phyloP scores from a whole-genome alignment of 140 eudicot genomes.

The Stevia rebaudiana region DNA sequence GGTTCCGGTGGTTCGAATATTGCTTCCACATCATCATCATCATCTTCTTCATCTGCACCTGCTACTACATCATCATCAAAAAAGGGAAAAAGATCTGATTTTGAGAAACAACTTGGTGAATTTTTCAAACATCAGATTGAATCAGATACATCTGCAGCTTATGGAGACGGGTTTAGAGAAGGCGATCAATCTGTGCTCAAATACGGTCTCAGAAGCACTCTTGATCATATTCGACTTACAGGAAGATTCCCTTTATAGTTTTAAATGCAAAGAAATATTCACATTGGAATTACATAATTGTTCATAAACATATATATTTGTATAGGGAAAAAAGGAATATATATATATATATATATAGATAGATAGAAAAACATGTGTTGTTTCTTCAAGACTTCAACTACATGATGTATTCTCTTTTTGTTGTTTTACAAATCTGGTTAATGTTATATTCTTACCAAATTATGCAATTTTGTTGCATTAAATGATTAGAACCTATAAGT shows the following conservation, averaged over 20 bases:
- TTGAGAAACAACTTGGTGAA: slow-evolving; percentile 44
- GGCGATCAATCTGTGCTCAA: slow-evolving; percentile 33
- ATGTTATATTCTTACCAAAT: background rate
- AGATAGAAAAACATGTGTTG: slow-evolving; percentile 15
- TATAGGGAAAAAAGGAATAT: slow-evolving; percentile 21
- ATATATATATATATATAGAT: too few relatives aligned
- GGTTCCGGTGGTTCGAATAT: slow-evolving; percentile 25
- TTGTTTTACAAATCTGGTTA: slow-evolving; percentile 3
- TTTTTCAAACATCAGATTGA: slow-evolving; percentile 43
- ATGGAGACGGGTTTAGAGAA: slow-evolving; percentile 40
- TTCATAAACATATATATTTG: slow-evolving; percentile 13
- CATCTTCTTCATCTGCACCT: slow-evolving; percentile 27
- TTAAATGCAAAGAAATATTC: slow-evolving; percentile 10
- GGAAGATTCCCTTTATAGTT: slow-evolving; percentile 32
- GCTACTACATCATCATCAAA: slow-evolving; percentile 36
- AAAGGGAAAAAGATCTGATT: slow-evolving; percentile 36
- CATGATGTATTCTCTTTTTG: slow-evolving; percentile 6
- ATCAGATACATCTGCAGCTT: slow-evolving; percentile 36
- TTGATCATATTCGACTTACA: slow-evolving; percentile 40
- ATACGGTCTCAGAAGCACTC: slow-evolving; percentile 43
- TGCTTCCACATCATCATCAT: slow-evolving; percentile 25
- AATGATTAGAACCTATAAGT: background rate
- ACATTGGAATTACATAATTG: slow-evolving; percentile 27
- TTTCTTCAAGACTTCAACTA: background rate
- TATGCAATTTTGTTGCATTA: background rate